Evolutionary conservation across 2,329 filamentous ascomycete species (phyloP), one percentile per base, ranked within the genome.

Genomic region (Ophiocordyceps unilateralis): DNA sequence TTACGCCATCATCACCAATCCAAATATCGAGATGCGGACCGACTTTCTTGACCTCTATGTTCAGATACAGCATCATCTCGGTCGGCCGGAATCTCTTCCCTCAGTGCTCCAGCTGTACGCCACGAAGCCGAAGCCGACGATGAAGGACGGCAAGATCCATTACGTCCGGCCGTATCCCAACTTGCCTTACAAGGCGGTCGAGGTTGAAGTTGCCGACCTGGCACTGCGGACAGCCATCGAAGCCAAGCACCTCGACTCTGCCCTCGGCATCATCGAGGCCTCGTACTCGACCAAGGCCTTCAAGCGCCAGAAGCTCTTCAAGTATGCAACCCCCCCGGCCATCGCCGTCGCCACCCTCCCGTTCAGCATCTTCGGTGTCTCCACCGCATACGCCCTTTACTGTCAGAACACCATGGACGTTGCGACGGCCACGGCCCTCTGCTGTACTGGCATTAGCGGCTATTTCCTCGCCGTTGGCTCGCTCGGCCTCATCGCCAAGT

Each of bases 401-500:
- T 64, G 60, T 58, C 61, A 64, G 44, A 80, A 79, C 56, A 79
- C 79, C n/a, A 85, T 94, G 74, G 83, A 93, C 50, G 66, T 78
- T 1, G 67, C 65, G 23, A 76, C 74, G 28, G 86, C 87, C 10
- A 93, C 85, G 2, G 75, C 75, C 11, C 76, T 93, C 46, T 81
- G 83, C 5, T 86, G 93, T 56, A 75, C 74, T 0, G 88, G 84
- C 12, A 82, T 91, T 41, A 65, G 89, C 47, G 83, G 86, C 7
- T 98, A 96, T 58, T 70, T 93, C 37, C 73, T 77, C 19, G 84
- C 86, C 48, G 87, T 87, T 5, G 79, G 76, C 4, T 85, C 81
- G 10, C 74, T 96, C 43, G 91, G 89, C 3, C 65, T 91, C 37
- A 76, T 96, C 32, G 86, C 89, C 9, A 67, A 93, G 46, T 79